Percentiles rank a stretch among this genome's conserved stretches.
Evolutionary conservation across 2,329 filamentous ascomycete species (phyloP).

Genomic region (Pseudogymnoascus sp.): DNA sequence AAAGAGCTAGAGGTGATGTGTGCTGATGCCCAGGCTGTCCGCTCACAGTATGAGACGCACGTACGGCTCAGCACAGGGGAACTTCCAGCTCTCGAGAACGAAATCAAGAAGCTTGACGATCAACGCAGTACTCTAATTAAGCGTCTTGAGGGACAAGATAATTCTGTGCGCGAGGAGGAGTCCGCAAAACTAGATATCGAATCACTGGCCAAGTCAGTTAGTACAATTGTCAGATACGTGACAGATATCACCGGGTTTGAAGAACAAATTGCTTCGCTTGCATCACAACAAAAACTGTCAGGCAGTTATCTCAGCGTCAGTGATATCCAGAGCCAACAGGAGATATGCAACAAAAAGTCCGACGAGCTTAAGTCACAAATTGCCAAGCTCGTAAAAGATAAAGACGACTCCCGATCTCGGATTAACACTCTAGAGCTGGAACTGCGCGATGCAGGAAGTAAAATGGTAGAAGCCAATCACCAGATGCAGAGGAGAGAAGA

Average conservation of each 20-base stretch:
- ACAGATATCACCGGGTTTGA: conserved; percentile 64
- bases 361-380: conserved; percentile 55
- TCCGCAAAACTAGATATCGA: conserved; percentile 64
- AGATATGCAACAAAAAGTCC: conserved; percentile 56
- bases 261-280: conserved; percentile 64
- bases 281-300: conserved; percentile 63
- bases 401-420: conserved; percentile 59
- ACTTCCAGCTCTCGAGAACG: conserved; percentile 58
- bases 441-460: conserved; percentile 63
- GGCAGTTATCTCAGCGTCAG: conserved; percentile 59
- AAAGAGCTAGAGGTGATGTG: conserved; percentile 42
- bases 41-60: conserved; percentile 65
- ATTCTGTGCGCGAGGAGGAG: conserved; percentile 53
- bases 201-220: conserved; percentile 64
- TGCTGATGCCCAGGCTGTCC: conserved; percentile 51
- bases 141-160: conserved; percentile 60
- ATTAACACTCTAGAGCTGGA: conserved; percentile 68
- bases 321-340: conserved; percentile 72
- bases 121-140: conserved; percentile 53
- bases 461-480: conserved; percentile 59
- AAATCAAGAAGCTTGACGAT: conserved; percentile 51
- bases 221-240: conserved; percentile 63
- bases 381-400: conserved; percentile 57
- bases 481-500: conserved; percentile 74
- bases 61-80: conserved; percentile 57